phyloP scores from a whole-genome alignment of 805 yeast genomes.

The Millerozyma miso region DNA sequence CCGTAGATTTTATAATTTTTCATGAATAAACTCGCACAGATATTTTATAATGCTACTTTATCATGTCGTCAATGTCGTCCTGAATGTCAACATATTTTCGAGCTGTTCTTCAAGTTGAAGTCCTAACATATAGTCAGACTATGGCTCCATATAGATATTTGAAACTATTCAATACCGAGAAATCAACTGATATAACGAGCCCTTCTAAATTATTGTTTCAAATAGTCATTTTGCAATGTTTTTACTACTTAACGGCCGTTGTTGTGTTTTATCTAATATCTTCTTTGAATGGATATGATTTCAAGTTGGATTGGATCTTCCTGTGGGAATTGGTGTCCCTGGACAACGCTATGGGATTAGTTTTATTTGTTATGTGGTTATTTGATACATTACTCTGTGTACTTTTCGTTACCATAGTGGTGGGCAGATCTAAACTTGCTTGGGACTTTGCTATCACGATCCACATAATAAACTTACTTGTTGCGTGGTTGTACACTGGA shows the following conservation, averaged over 20 bases:
- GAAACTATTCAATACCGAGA: constrained; percentile 19
- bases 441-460: constrained; percentile 96
- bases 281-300: constrained; percentile 64
- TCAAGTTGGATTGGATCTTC: constrained; percentile 67
- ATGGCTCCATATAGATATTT: constrained; percentile 18
- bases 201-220: constrained; percentile 46
- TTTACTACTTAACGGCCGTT: constrained; percentile 73
- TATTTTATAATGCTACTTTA: too few relatives aligned
- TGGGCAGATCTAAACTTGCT: constrained; percentile 89
- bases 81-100: not conserved
- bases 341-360: constrained; percentile 77
- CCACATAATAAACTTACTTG: constrained; percentile 71
- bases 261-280: constrained; percentile 63
- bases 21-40: too few relatives aligned
- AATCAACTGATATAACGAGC: constrained; percentile 25
- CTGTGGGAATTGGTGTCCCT: constrained; percentile 73
- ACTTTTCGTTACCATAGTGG: constrained; percentile 76
- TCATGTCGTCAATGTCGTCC: not conserved
- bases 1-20: too few relatives aligned
- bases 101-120: not conserved
- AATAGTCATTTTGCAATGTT: constrained; percentile 70
- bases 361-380: constrained; percentile 73
- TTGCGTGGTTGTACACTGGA: constrained; percentile 62
- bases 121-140: not conserved
- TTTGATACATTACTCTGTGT: constrained; percentile 81